These are phyloP conservation scores for Paramyrothecium sp. DNA, from an alignment of 2,329 filamentous ascomycete species.

Conservation along the genomic window DNA sequence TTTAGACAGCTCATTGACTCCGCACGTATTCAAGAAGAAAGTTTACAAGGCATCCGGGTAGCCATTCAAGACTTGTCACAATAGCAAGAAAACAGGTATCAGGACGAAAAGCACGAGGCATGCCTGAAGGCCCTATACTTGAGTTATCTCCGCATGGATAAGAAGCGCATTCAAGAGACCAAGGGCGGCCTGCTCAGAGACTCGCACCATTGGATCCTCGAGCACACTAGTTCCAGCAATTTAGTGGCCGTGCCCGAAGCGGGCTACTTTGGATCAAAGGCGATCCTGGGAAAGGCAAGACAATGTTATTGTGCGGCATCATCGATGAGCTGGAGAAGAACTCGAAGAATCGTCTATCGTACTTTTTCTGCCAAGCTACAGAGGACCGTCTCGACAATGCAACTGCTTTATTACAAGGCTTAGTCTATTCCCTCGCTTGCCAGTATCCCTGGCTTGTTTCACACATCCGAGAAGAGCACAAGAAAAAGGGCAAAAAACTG, in stretches of 20 bases:
- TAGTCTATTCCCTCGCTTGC: slow-evolving; percentile 37
- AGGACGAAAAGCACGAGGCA: background rate
- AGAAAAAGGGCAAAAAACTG: slow-evolving; percentile 21
- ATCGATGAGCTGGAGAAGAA: slow-evolving; percentile 18
- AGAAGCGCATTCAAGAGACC: slow-evolving; percentile 26
- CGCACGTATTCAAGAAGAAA: background rate
- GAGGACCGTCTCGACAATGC: slow-evolving; percentile 35
- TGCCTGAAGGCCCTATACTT: background rate
- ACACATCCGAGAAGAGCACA: slow-evolving; percentile 29
- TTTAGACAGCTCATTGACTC: background rate
- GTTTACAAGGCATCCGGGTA: background rate
- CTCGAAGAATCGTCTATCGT: slow-evolving; percentile 18
- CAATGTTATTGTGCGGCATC: slow-evolving; percentile 38
- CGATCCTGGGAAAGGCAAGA: slow-evolving; percentile 42
- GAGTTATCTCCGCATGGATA: slow-evolving; percentile 17
- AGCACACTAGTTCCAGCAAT: slow-evolving; percentile 19
- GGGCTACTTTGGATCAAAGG: slow-evolving; percentile 36
- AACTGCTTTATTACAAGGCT: slow-evolving; percentile 37
- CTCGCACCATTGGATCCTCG: slow-evolving; percentile 31
- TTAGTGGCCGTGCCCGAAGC: slow-evolving; percentile 2
- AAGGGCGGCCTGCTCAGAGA: slow-evolving; percentile 31
- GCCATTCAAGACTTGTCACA: background rate
- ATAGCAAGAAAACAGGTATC: background rate
- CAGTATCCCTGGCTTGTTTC: slow-evolving; percentile 31
- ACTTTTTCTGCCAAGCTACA: slow-evolving; percentile 44